phyloP scores from a whole-genome alignment of 1,139 yeast genomes.

The Sugiyamaella novakii region DNA sequence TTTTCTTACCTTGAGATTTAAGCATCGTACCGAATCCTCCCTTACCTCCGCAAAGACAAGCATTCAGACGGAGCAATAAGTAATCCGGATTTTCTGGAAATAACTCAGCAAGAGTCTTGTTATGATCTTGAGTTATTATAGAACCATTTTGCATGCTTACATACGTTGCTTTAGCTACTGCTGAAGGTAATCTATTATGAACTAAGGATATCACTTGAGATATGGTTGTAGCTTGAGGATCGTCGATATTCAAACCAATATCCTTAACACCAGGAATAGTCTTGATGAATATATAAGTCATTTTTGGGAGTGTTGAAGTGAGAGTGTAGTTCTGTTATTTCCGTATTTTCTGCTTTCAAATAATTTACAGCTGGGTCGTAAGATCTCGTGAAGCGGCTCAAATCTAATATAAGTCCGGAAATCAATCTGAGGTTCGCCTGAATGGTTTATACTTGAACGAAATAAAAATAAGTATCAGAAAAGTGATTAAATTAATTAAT shows the following conservation, averaged over 20 bases:
- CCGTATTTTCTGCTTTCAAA: no score
- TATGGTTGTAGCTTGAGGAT: conserved; percentile 2
- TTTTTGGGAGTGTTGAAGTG: no score
- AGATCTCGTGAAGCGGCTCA: conserved; percentile 12
- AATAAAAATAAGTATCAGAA: no score
- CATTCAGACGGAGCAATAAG: conserved; percentile 26
- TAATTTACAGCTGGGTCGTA: no score
- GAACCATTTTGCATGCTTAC: conserved; percentile 20
- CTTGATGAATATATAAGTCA: conserved; percentile 19
- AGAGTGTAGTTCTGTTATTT: no score
- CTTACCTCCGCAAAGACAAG: conserved; percentile 50
- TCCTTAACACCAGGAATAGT: conserved; percentile 19
- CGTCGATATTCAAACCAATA: conserved; percentile 4
- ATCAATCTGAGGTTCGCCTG: no score
- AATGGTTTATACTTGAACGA: no score
- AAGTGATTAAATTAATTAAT: no score
- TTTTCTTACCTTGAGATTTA: conserved; percentile 45
- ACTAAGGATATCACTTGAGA: conserved; percentile 6
- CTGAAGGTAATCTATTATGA: conserved; percentile 8
- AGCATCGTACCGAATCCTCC: conserved; percentile 54
- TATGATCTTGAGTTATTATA: conserved; percentile 2
- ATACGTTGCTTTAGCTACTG: conserved; percentile 17
- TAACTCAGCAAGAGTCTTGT: conserved; percentile 5
- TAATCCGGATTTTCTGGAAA: conserved; percentile 12
- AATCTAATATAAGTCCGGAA: no score